Percentiles rank a stretch among this genome's conserved stretches.
Evolutionary conservation across 768 basidiomycete species (phyloP).

Genomic region (Termitomyces sp.): DNA sequence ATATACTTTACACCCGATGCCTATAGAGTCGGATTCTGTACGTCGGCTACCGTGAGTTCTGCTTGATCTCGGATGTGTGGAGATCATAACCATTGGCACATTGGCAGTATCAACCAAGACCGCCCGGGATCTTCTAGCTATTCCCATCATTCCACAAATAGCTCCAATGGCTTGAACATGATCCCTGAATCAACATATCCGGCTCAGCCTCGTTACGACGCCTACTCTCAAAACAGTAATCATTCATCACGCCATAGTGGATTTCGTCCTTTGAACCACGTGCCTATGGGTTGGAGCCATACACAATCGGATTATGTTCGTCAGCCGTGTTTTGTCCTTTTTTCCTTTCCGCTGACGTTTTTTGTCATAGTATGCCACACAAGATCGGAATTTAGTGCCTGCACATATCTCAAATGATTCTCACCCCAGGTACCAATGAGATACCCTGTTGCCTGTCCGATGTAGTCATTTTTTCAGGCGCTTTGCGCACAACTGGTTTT

Average conservation of each 20-base stretch:
- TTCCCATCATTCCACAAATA: constrained; percentile 35
- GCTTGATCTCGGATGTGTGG: constrained; percentile 4
- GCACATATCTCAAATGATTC: constrained; percentile 34
- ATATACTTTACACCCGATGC: constrained; percentile 40
- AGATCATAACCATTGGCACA: constrained; percentile 7
- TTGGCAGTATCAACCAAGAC: constrained; percentile 13
- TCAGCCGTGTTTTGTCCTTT: constrained; percentile 6
- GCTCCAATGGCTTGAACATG: constrained; percentile 43
- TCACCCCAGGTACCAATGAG: constrained; percentile 41
- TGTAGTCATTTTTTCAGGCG: neutral
- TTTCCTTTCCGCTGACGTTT: neutral
- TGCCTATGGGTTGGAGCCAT: constrained; percentile 44
- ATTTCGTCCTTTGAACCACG: constrained; percentile 49
- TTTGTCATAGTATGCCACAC: constrained; percentile 22
- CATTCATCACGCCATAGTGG: constrained; percentile 38
- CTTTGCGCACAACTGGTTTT: constrained; percentile 1
- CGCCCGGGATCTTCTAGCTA: constrained; percentile 41
- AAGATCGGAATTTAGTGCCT: constrained; percentile 29
- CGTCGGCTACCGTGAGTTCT: constrained; percentile 44
- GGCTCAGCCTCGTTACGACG: constrained; percentile 47
- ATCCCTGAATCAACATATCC: constrained; percentile 58
- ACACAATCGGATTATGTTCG: constrained; percentile 58
- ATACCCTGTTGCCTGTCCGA: neutral
- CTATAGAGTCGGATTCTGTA: constrained; percentile 35
- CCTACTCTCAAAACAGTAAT: constrained; percentile 34